A percentile compares a stretch with the other conserved stretches of the same genome.
phyloP scores from a whole-genome alignment of 164 flowering plant genomes.

The Piper longum region DNA sequence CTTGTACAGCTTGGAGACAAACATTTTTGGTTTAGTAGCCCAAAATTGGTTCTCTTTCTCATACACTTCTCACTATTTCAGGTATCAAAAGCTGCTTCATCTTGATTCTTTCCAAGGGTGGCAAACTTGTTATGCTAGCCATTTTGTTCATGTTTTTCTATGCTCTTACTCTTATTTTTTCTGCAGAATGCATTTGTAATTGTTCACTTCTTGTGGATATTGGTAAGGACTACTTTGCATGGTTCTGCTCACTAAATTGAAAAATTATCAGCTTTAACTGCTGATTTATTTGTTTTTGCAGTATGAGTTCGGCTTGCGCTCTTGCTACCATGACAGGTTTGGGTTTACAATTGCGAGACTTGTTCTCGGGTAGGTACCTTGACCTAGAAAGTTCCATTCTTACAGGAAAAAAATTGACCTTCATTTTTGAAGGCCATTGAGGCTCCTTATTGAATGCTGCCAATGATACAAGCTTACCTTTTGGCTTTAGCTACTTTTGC shows the following conservation, averaged over 20 bases:
- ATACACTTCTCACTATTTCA: slow-evolving; percentile 77
- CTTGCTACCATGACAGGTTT: slow-evolving; percentile 36
- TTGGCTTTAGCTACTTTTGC: no score
- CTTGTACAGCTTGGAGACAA: slow-evolving; percentile 77
- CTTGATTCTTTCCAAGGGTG: no score
- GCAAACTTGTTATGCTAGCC: no score
- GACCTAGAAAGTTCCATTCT: not conserved
- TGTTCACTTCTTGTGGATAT: slow-evolving; percentile 86
- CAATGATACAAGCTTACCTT: no score
- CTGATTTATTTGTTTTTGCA: slow-evolving; percentile 11
- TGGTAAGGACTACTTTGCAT: slow-evolving; percentile 37
- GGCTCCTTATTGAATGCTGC: not conserved
- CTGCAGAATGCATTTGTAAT: slow-evolving; percentile 88
- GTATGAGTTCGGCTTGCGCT: slow-evolving; percentile 46
- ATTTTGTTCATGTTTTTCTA: not conserved
- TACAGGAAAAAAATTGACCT: not conserved
- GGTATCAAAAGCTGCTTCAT: slow-evolving; percentile 24
- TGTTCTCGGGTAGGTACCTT: slow-evolving; percentile 51
- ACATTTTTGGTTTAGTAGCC: slow-evolving; percentile 80
- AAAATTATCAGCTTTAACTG: not conserved
- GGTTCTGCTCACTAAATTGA: not conserved
- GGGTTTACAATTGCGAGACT: slow-evolving; percentile 36
- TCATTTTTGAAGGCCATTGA: not conserved
- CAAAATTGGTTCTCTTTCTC: slow-evolving; percentile 51
- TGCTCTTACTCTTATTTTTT: not conserved